These are phyloP conservation scores for Asterochloris erici DNA, from an alignment of 139 green algal genomes.

Conservation along the genomic window DNA sequence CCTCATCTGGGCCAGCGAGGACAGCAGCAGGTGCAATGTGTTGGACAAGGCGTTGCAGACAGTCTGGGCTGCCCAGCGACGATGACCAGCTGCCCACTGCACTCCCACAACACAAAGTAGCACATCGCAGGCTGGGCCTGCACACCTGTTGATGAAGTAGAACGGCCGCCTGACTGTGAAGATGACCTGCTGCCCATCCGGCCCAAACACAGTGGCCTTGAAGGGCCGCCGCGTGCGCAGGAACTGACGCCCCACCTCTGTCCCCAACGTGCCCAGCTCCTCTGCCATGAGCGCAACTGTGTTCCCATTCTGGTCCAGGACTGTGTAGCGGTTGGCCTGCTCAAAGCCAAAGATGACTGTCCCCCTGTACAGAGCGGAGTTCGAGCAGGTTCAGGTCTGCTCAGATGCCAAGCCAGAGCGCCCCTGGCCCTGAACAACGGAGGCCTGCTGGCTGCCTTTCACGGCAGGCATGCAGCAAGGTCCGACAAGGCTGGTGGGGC, in stretches of 20 bases:
- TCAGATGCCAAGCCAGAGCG: background rate
- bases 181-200: conserved; percentile 65
- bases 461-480: too few species aligned
- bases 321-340: conserved; percentile 76
- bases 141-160: conserved; percentile 69
- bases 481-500: too few species aligned
- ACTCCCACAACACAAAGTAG: too few species aligned
- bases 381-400: background rate
- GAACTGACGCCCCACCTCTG: conserved; percentile 73
- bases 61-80: too few species aligned
- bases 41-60: too few species aligned
- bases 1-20: too few species aligned
- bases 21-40: too few species aligned
- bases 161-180: conserved; percentile 70
- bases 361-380: conserved; percentile 43
- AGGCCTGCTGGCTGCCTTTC: conserved; percentile 15
- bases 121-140: too few species aligned
- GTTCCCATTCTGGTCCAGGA: conserved; percentile 62
- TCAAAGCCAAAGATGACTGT: conserved; percentile 88
- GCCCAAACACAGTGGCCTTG: conserved; percentile 70
- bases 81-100: too few species aligned
- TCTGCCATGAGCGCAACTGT: conserved; percentile 65
- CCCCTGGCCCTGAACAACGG: too few species aligned
- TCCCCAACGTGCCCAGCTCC: conserved; percentile 64
- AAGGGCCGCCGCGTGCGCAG: conserved; percentile 69